Conservation (phyloP, 1,284 basidiomycete genomes). For the Irpex lacteus region DNA sequence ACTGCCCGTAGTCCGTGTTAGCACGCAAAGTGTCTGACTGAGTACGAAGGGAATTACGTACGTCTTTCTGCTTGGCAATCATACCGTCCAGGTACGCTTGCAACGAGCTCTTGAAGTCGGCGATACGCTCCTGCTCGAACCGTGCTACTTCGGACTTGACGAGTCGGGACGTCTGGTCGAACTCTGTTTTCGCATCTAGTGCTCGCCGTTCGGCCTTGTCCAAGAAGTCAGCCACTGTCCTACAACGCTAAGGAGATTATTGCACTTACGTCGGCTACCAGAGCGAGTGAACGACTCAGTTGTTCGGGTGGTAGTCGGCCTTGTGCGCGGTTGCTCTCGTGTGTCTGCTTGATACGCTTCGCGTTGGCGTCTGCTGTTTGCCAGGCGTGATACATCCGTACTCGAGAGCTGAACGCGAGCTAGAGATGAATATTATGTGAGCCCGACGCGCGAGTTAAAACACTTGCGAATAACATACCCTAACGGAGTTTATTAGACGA, state of each 20-base stretch:
- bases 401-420: slow-evolving; percentile 84
- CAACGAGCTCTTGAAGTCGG: slow-evolving; percentile 81
- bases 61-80: slow-evolving; percentile 80
- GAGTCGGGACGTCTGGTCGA: slow-evolving; percentile 82
- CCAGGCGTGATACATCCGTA: slow-evolving; percentile 81
- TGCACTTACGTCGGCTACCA: slow-evolving; percentile 72
- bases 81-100: slow-evolving; percentile 81
- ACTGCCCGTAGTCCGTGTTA: slow-evolving; percentile 32
- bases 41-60: slow-evolving; percentile 32
- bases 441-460: slow-evolving; percentile 3
- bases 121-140: slow-evolving; percentile 91
- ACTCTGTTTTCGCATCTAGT: slow-evolving; percentile 81
- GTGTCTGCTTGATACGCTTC: slow-evolving; percentile 64
- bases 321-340: slow-evolving; percentile 80
- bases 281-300: slow-evolving; percentile 63
- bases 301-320: slow-evolving; percentile 68
- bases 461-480: slow-evolving; percentile 47
- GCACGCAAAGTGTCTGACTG: slow-evolving; percentile 1
- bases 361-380: slow-evolving; percentile 78
- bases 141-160: slow-evolving; percentile 91
- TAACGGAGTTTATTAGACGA: slow-evolving; percentile 85
- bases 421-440: slow-evolving; percentile 25
- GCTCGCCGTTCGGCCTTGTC: slow-evolving; percentile 78
- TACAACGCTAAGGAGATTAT: not conserved
- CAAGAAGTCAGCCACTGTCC: not conserved